These are phyloP conservation scores for Epichloe bromicola DNA, from an alignment of 2,329 filamentous ascomycete genomes.

Conservation along the genomic window DNA sequence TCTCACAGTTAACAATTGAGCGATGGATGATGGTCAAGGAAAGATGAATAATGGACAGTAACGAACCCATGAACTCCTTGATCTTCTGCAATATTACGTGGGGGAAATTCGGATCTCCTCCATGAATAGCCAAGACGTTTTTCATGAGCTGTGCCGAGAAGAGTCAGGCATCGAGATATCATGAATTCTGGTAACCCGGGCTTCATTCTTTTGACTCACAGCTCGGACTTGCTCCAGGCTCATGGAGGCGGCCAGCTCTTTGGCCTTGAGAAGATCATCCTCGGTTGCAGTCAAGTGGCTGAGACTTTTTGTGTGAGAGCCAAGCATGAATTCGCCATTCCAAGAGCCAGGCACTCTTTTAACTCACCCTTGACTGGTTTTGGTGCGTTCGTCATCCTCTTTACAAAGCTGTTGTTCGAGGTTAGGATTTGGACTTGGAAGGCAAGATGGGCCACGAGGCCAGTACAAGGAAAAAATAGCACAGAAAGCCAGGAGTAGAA, in stretches of 20 bases:
- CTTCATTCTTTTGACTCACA: conserved; percentile 9
- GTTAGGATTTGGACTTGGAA: not conserved
- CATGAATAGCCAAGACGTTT: conserved; percentile 23
- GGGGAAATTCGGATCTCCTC: conserved; percentile 32
- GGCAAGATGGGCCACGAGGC: too few species aligned
- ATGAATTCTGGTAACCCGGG: not conserved
- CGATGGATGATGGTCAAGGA: too few species aligned
- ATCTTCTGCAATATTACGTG: conserved; percentile 21
- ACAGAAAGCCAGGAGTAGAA: not conserved
- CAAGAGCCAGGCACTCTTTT: not conserved
- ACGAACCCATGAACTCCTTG: conserved; percentile 22
- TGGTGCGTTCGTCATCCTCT: not conserved
- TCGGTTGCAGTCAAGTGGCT: conserved; percentile 26
- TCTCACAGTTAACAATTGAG: conserved; percentile 17
- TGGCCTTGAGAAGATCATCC: conserved; percentile 31
- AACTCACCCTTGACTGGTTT: conserved; percentile 1
- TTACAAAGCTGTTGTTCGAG: not conserved
- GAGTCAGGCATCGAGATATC: not conserved
- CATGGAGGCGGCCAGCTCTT: conserved; percentile 28
- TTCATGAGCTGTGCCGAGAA: conserved; percentile 18
- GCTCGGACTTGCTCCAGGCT: conserved; percentile 25
- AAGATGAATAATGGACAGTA: too few species aligned
- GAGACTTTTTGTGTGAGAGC: not conserved
- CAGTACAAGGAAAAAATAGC: too few species aligned
- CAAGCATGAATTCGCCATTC: not conserved